Conservation (phyloP, 2,329 filamentous ascomycete genomes). For the Colletotrichum gloeosporioides region DNA sequence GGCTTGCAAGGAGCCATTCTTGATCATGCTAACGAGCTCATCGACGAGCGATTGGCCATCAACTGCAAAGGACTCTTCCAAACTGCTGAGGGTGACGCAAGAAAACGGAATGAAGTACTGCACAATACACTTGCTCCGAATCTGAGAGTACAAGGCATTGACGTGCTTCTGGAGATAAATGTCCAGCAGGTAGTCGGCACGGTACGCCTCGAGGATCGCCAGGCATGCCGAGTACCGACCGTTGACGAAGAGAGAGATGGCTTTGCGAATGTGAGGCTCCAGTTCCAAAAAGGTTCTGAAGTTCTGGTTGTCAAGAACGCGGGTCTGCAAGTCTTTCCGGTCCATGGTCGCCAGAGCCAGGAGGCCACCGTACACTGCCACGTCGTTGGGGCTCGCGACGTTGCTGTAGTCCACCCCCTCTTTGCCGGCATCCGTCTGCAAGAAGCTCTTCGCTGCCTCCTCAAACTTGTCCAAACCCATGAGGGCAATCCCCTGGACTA, state of each 20-base stretch:
- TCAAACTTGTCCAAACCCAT: constrained; percentile 51
- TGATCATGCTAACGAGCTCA: constrained; percentile 83
- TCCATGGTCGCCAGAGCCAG: constrained; percentile 91
- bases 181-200: constrained; percentile 88
- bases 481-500: constrained; percentile 56
- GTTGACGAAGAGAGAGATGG: constrained; percentile 87
- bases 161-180: constrained; percentile 82
- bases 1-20: constrained; percentile 72
- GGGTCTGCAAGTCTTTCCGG: constrained; percentile 73
- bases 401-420: constrained; percentile 64
- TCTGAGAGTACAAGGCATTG: constrained; percentile 69
- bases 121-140: constrained; percentile 90
- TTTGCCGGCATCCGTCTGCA: constrained; percentile 57
- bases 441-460: constrained; percentile 76
- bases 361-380: constrained; percentile 90
- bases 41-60: constrained; percentile 68
- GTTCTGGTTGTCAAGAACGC: constrained; percentile 78
- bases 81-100: constrained; percentile 79
- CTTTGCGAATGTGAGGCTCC: constrained; percentile 92
- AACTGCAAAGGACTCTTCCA: constrained; percentile 77
- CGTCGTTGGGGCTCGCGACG: constrained; percentile 81
- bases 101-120: constrained; percentile 94
- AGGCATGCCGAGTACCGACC: constrained; percentile 89
- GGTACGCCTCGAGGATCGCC: constrained; percentile 80
- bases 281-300: constrained; percentile 92